Conservation (phyloP, 306 rosid genomes). For the Gleditsia sinensis region DNA sequence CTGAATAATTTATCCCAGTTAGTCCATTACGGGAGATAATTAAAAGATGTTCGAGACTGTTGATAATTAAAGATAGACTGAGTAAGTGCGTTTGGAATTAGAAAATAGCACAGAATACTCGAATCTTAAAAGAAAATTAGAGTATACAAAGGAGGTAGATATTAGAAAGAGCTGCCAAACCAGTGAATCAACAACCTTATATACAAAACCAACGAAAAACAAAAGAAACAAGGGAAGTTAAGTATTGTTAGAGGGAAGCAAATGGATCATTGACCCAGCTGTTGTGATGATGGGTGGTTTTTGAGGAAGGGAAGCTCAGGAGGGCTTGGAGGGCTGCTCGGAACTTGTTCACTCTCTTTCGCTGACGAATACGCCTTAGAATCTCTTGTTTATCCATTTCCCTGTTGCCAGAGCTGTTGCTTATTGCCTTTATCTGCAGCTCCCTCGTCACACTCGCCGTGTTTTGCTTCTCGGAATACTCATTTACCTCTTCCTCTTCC, state of each 20-base stretch:
- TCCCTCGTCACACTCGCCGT: slow-evolving; percentile 31
- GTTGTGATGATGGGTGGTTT: not conserved
- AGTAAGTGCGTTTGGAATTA: too few relatives aligned
- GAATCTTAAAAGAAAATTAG: too few relatives aligned
- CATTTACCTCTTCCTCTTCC: slow-evolving; percentile 5
- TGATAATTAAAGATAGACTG: too few relatives aligned
- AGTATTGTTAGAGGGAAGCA: slow-evolving; percentile 42
- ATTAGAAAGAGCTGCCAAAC: too few relatives aligned
- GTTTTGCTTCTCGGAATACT: not conserved
- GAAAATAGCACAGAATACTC: too few relatives aligned
- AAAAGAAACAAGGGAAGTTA: not conserved
- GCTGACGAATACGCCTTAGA: slow-evolving; percentile 46
- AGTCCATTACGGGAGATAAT: too few relatives aligned
- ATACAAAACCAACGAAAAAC: not conserved
- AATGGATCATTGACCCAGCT: slow-evolving; percentile 46
- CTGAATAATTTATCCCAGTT: too few relatives aligned
- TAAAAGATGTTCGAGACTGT: too few relatives aligned
- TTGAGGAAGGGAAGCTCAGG: slow-evolving; percentile 20
- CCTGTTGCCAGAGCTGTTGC: not conserved
- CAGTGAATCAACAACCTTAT: too few relatives aligned
- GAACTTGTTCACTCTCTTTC: slow-evolving; percentile 40
- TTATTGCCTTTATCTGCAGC: slow-evolving; percentile 25
- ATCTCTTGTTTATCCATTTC: slow-evolving; percentile 38
- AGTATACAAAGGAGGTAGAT: too few relatives aligned
- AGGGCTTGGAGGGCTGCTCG: slow-evolving; percentile 31